Evolutionary conservation across 495 filamentous ascomycete genomes (phyloP), one percentile per base, ranked within the genome.

Genomic region (Rhypophila decipiens): DNA sequence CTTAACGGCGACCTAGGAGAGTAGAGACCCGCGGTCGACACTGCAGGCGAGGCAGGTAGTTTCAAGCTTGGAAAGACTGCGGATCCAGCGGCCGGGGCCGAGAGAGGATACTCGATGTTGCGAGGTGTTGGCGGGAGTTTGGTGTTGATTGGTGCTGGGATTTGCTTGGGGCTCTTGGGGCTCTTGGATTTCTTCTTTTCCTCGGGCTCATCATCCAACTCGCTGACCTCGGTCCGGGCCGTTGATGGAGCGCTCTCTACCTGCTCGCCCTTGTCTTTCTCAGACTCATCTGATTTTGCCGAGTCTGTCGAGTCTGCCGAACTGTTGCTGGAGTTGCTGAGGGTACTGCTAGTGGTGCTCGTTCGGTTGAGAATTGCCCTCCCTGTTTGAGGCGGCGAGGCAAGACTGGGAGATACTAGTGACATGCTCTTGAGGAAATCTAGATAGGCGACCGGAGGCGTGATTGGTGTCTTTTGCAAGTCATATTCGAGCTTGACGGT

Each of bases 371-470:
- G 40, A n/a, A 44, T 36, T 5, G 59, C 49, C 53, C 61, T 59
- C 21, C 72, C 69, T 39, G 72, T 74, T 13, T 59, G 55, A 4
- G 66, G 61, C 33, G 69, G 57, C 18, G 85, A 69, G 20, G 82
- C 72, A 18, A 64, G 51, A 37, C 54, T 49, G 2, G 87, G 87
- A 10, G 86, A 87, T 33, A 63, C 55, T 17, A 89, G 69, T 5
- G 82, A 80, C 68, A 76, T 73, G 49, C 65, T 58, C 58, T 87
- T 87, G 45, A 97, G 80, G 60, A 96, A 97, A 55, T 97, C 87
- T 35, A 88, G 85, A 60, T 97, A 97, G 44, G 91, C 89, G 4
- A 76, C 72, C 2, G 91, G 91, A 22, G 91, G 90, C n/a, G 86
- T 93, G 68, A 97, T 94, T 39, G 90, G 91, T 2, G 90, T 96